phyloP scores from a whole-genome alignment of 305 asterid genomes.

The Solanum hybrid region DNA sequence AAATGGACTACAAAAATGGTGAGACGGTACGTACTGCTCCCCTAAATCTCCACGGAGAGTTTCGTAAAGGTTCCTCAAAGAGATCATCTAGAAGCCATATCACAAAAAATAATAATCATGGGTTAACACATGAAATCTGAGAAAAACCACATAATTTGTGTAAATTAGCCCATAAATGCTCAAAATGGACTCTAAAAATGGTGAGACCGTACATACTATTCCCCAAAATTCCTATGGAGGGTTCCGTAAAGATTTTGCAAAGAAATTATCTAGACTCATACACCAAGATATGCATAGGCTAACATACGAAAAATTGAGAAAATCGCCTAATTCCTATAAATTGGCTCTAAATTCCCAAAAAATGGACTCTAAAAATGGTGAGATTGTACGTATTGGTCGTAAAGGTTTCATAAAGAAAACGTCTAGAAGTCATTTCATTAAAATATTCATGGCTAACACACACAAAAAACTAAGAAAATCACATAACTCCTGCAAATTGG shows the following conservation, averaged over 20 bases:
- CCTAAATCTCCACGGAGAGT: not conserved
- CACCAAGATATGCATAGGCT: not conserved
- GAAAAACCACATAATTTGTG: not conserved
- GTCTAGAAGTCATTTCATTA: too few relatives aligned
- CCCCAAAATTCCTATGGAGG: not conserved
- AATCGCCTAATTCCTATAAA: not conserved
- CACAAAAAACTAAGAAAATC: not conserved
- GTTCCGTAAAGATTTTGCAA: not conserved
- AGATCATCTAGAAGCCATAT: not conserved
- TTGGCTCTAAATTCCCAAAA: not conserved
- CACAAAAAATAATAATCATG: not conserved
- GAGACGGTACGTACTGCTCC: not conserved
- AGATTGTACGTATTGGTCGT: too few relatives aligned
- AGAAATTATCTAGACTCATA: not conserved
- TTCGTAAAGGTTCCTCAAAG: not conserved
- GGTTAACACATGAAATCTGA: not conserved
- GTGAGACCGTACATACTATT: too few relatives aligned
- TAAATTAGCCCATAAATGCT: too few relatives aligned
- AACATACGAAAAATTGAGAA: too few relatives aligned
- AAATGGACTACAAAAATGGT: not conserved
- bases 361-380: not conserved
- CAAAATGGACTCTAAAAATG: not conserved
- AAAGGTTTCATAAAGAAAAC: not conserved
- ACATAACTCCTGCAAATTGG: not conserved
- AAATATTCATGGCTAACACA: not conserved